Conservation (phyloP, 306 rosid species). For the Crotalaria pallida region DNA sequence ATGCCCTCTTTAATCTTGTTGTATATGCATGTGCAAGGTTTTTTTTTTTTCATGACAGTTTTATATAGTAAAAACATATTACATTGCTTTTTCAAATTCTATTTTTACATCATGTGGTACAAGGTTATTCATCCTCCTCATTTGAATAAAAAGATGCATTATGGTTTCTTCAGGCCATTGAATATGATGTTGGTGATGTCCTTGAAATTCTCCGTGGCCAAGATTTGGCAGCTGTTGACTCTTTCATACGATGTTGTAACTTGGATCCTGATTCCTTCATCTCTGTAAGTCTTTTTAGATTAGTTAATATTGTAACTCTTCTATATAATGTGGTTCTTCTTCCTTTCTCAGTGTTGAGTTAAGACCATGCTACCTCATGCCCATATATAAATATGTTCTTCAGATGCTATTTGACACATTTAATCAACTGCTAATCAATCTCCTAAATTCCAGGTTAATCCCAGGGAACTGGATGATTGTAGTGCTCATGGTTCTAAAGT, state of each 20-base stretch:
- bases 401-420: not conserved
- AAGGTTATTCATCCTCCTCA: too few relatives aligned
- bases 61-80: not conserved
- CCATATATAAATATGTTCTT: not conserved
- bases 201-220: constrained; percentile 82
- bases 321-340: not conserved
- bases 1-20: constrained; percentile 12
- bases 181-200: too few relatives aligned
- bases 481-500: constrained; percentile 17
- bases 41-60: too few relatives aligned
- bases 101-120: not conserved
- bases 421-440: constrained; percentile 2
- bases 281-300: constrained; percentile 50
- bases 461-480: constrained; percentile 33
- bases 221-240: constrained; percentile 57
- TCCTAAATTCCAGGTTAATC: constrained; percentile 55
- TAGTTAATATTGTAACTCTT: constrained; percentile 4
- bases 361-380: not conserved
- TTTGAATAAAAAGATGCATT: too few relatives aligned
- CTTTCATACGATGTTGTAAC: constrained; percentile 62
- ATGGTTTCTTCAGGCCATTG: too few relatives aligned
- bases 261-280: constrained; percentile 76
- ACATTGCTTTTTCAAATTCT: not conserved
- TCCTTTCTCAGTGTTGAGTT: constrained; percentile 3
- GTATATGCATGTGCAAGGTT: not conserved